Percentiles rank a stretch among this genome's conserved stretches.
phyloP scores from a whole-genome alignment of 495 filamentous ascomycete species.

The Podospora pseudopauciseta region DNA sequence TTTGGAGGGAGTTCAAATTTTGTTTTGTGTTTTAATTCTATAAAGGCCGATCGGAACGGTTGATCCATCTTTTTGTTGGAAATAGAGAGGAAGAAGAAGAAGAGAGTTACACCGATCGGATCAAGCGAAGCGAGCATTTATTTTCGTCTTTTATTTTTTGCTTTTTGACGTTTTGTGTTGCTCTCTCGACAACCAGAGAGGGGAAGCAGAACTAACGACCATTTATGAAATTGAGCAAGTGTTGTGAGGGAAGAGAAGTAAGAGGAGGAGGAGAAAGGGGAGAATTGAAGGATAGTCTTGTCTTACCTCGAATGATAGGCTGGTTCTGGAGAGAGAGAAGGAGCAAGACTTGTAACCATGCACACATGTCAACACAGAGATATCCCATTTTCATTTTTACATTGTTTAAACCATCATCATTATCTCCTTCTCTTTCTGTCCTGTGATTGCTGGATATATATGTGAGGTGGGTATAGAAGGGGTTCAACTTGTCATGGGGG shows the following conservation, averaged over 20 bases:
- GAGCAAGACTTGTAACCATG: neutral
- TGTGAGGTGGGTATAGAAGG: neutral
- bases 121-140: neutral
- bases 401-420: neutral
- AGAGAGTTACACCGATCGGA: neutral
- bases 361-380: neutral
- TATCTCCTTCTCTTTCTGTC: conserved; percentile 1
- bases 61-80: neutral
- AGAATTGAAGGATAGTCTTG: neutral
- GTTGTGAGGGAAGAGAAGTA: neutral
- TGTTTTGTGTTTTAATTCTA: neutral
- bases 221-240: neutral
- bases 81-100: neutral
- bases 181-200: neutral
- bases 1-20: neutral
- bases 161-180: neutral
- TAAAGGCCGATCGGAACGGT: neutral
- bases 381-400: conserved; percentile 2
- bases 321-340: conserved; percentile 2
- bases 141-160: neutral
- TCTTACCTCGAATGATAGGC: neutral
- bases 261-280: neutral
- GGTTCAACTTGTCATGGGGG: neutral
- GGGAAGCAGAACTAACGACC: neutral
- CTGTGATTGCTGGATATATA: neutral